phyloP scores from a whole-genome alignment of 1,139 yeast species.

The Taiozyma onychis region DNA sequence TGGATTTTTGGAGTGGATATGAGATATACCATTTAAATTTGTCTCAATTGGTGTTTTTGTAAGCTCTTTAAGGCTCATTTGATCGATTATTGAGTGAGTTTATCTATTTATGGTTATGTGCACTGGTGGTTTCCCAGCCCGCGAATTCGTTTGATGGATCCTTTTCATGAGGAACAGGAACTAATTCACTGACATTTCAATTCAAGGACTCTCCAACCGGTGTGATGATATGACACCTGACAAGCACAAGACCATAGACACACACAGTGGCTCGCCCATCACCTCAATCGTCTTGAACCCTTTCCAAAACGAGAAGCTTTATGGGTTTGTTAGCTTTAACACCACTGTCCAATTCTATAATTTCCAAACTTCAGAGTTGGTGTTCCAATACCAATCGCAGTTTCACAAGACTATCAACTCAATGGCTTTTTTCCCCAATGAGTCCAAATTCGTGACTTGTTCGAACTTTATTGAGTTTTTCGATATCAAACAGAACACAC shows the following conservation, averaged over 20 bases:
- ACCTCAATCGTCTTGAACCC: not conserved
- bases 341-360: not conserved
- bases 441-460: conserved; percentile 1
- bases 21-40: no score
- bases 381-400: not conserved
- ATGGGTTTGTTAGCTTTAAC: not conserved
- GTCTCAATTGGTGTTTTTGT: no score
- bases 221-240: not conserved
- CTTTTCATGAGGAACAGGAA: no score
- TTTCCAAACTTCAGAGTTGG: not conserved
- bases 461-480: conserved; percentile 3
- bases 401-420: not conserved
- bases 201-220: no score
- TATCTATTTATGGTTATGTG: not conserved
- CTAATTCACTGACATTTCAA: no score
- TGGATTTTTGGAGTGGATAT: no score
- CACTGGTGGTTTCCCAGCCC: not conserved
- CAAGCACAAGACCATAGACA: not conserved
- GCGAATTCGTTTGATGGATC: no score
- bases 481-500: conserved; percentile 6
- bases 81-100: no score
- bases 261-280: not conserved
- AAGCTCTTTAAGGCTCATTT: no score
- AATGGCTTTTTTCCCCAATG: not conserved
- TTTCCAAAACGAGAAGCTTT: not conserved